Conservation (phyloP, 1,284 basidiomycete genomes). For the Cryptococcus wingfieldii region DNA sequence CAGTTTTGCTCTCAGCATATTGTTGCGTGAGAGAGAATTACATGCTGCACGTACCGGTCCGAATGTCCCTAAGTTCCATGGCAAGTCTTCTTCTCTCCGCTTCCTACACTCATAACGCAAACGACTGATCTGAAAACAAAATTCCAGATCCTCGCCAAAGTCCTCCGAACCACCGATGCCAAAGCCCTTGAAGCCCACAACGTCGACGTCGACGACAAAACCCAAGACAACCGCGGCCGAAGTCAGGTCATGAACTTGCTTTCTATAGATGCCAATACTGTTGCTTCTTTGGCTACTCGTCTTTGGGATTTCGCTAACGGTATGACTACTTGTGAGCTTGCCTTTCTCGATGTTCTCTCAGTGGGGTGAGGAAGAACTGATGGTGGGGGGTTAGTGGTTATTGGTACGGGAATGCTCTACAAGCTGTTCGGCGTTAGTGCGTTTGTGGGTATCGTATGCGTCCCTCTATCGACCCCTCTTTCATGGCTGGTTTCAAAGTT, state of each 20-base stretch:
- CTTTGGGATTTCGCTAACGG: constrained; percentile 39
- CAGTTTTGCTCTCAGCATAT: constrained; percentile 26
- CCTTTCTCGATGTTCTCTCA: no score
- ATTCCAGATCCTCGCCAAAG: constrained; percentile 39
- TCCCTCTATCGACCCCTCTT: constrained; percentile 35
- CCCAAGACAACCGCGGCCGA: constrained; percentile 24
- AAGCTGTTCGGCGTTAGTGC: constrained; percentile 44
- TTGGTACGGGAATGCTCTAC: constrained; percentile 40
- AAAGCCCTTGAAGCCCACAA: constrained; percentile 43
- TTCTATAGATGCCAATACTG: constrained; percentile 36
- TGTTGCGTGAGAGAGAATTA: constrained; percentile 41
- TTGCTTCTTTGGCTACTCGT: constrained; percentile 35
- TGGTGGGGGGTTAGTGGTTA: constrained; percentile 20
- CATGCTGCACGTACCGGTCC: constrained; percentile 38
- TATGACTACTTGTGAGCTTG: constrained; percentile 31
- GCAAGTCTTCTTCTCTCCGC: constrained; percentile 17
- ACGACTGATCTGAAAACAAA: neutral
- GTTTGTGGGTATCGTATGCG: constrained; percentile 36
- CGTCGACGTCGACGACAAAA: constrained; percentile 22
- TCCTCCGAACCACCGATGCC: constrained; percentile 40
- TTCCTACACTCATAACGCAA: neutral
- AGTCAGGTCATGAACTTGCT: constrained; percentile 46
- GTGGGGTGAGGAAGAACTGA: neutral
- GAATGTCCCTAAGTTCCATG: constrained; percentile 36
- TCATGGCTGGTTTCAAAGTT: constrained; percentile 29